Evolutionary conservation across 2,329 filamentous ascomycete genomes (phyloP).

Genomic region (Trichoderma citrinoviride): DNA sequence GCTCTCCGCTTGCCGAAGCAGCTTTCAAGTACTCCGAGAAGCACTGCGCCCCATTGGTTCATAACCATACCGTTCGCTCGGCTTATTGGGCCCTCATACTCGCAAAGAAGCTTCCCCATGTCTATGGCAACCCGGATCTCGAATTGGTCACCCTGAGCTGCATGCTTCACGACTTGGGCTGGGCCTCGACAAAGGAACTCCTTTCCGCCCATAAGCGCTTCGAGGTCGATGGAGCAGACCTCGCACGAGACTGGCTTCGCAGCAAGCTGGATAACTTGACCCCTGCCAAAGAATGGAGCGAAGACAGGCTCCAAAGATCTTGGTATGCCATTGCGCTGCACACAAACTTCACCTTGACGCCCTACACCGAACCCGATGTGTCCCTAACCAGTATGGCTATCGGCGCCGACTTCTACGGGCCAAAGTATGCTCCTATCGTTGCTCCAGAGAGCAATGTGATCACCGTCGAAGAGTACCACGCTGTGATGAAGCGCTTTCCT

Average conservation of each 20-base stretch:
- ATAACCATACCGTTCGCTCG: background rate
- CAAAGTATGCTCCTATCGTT: background rate
- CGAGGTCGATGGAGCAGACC: constrained; percentile 5
- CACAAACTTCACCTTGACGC: background rate
- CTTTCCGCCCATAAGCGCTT: background rate
- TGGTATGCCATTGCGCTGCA: constrained; percentile 12
- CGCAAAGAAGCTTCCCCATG: background rate
- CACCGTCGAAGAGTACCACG: background rate
- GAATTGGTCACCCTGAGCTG: background rate
- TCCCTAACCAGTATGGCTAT: background rate
- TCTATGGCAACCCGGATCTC: background rate
- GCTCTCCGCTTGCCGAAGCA: background rate
- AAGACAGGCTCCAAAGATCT: background rate
- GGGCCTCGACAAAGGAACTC: background rate
- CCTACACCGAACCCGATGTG: background rate
- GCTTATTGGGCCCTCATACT: background rate
- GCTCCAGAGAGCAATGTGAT: background rate
- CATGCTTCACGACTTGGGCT: constrained; percentile 2
- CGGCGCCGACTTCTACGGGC: background rate
- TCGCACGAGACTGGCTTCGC: background rate
- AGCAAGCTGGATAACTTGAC: background rate
- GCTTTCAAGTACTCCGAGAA: background rate
- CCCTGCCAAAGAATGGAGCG: background rate
- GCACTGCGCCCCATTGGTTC: background rate
- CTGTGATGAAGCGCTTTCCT: background rate